Base-by-base conservation (phyloP, 305 asterid species). In the Solanum aculeatissimum region DNA sequence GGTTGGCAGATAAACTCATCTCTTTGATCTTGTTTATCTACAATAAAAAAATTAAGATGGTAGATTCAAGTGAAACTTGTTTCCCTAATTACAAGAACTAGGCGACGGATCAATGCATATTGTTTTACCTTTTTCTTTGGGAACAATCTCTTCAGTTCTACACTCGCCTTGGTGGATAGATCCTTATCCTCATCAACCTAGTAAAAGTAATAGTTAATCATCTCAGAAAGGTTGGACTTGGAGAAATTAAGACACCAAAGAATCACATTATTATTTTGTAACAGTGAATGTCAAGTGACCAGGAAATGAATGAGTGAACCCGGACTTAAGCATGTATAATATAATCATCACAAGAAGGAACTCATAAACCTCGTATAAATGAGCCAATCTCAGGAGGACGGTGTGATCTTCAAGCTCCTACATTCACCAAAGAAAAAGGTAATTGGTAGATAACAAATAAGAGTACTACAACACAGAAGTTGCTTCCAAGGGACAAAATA, bases 121-220 rank as follows among this genome's bases (percentile, higher is more conserved):
- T 58, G 40, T 51, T 83, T 85, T 79, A 93, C 99, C 97, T 92
- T 93, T 87, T 86, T 93, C 63, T 88, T 85, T 21, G 97, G 92
- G 77, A 97, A 97, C 38, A 97, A 85, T 83, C 82, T 86, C 89
- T 93, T 93, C 90, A 97, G 49, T 23, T 97, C 99, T 32, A 97
- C 97, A 3, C 86, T 89, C 79, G 98, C 91, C 83, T 82, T 88
- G 66, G 81, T 89, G 14, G 99, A 97, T 35, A 92, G 91, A 84
- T 97, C 98, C 86, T 91, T 91, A 91, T 97, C 98, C 87, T 97
- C 99, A n/a, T 95, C 99, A 80, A 87, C 93, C 99, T 97, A 87
- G 83, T 81, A 21, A 74, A 78, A 29, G 8, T 32, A 78, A 78
- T 53, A 32, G 29, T 53, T 32, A 53, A 32, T 49, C 29, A 77